Conservation (phyloP, 768 basidiomycete species). For the Boletus bicolor region DNA sequence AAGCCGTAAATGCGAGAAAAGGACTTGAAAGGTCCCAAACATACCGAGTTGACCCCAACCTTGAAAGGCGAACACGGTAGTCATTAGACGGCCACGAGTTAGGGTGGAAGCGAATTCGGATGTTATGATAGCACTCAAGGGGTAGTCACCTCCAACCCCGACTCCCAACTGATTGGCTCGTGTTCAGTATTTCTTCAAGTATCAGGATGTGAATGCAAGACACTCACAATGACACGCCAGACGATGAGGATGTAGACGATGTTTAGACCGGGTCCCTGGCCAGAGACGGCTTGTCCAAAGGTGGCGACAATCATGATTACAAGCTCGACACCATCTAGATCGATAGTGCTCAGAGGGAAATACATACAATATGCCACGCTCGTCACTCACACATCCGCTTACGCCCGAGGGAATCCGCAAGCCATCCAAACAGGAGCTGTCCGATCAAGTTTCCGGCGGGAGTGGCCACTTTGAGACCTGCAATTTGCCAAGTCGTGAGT, state of each 20-base stretch:
- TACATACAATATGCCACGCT: background rate
- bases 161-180: conserved; percentile 58
- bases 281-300: conserved; percentile 73
- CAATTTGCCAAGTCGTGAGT: conserved; percentile 50
- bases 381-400: conserved; percentile 66
- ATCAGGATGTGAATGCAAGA: background rate
- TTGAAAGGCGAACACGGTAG: conserved; percentile 76
- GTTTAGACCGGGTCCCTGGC: conserved; percentile 54
- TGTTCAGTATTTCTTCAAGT: conserved; percentile 7
- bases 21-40: conserved; percentile 15
- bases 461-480: conserved; percentile 71
- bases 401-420: conserved; percentile 70
- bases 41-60: conserved; percentile 83
- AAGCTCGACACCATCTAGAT: conserved; percentile 46
- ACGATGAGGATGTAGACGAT: conserved; percentile 71
- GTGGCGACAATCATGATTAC: conserved; percentile 76
- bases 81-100: conserved; percentile 81
- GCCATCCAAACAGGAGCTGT: conserved; percentile 72
- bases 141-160: conserved; percentile 86
- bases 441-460: conserved; percentile 72
- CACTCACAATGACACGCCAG: conserved; percentile 68
- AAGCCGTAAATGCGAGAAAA: background rate
- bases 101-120: conserved; percentile 78
- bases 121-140: conserved; percentile 75
- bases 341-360: background rate